Evolutionary conservation across 768 basidiomycete genomes (phyloP), one percentile per base, ranked within the genome.

Genomic region (Phallus indusiatus): DNA sequence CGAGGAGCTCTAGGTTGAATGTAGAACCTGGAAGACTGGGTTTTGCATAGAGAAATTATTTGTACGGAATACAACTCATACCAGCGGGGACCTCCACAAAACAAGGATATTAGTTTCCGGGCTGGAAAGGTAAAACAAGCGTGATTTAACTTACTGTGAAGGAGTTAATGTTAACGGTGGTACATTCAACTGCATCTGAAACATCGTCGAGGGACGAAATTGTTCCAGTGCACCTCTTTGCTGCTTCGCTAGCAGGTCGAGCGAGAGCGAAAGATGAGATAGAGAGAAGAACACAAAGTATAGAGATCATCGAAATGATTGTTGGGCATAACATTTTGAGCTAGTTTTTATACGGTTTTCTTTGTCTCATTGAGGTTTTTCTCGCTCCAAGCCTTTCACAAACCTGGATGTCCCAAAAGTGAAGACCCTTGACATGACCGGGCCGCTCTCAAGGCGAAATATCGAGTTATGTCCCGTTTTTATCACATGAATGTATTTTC

Each of bases 181-280:
- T 79, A 67, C 85, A 86, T 62, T 72, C 62, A 33, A 80, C 75
- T 18, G 84, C 84, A 56, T 65, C 70, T 36, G 68, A 64, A 35
- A 84, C 78, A 62, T 84, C 82, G 55, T 59, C 60, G 57, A 83
- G 66, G 0, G 81, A 81, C 17, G 74, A 73, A 63, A 84, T 83
- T 0, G 76, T 79, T n/a, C 79, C 81, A 1, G 76, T 76, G 64
- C 66, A 67, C 28, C 65, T 52, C 42, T 42, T 42, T 42, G 42
- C 42, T 17, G 35, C 54, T 7, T 50, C 53, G 52, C 34, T 49
- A 10, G 62, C 56, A 33, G 59, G 55, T 16, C 53, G 36, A 20
- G 53, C 48, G 18, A 47, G 34, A 21, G 58, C 62, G n/a, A 60
- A 16, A 14, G 52, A 33, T 10, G 53, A 35, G 54, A 60, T 46